A percentile compares a stretch with the other conserved stretches of the same genome.
Conservation (phyloP, 345 rosid genomes). For the Populus tremula region DNA sequence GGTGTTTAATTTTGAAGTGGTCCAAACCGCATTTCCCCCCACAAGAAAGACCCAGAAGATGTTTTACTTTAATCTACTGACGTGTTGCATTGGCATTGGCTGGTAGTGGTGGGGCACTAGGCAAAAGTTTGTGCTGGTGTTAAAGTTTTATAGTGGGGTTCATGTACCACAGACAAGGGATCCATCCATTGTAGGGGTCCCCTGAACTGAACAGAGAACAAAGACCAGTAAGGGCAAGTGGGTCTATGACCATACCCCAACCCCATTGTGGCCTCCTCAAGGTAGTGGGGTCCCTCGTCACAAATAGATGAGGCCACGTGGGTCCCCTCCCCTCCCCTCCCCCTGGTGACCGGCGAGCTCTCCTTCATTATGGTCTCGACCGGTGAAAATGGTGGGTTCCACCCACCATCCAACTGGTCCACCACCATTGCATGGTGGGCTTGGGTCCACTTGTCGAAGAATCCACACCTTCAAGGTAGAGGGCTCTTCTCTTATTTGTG, state of each 20-base stretch:
- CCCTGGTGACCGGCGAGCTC: background rate
- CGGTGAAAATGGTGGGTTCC: conserved; percentile 33
- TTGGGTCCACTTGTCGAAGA: conserved; percentile 13
- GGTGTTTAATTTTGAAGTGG: background rate
- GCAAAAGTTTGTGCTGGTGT: background rate
- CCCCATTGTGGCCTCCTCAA: background rate
- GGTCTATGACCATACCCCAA: conserved; percentile 15
- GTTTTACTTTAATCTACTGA: background rate
- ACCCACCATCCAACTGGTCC: conserved; percentile 22
- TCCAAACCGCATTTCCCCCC: background rate
- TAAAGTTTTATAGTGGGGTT: background rate
- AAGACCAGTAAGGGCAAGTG: conserved; percentile 29
- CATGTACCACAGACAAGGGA: background rate
- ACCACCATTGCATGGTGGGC: background rate
- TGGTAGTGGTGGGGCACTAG: background rate
- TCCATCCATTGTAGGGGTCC: background rate
- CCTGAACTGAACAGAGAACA: background rate
- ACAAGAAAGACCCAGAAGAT: background rate
- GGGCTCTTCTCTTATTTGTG: background rate
- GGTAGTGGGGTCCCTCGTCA: conserved; percentile 14
- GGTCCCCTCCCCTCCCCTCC: conserved; percentile 3
- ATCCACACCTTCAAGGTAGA: background rate
- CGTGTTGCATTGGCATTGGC: background rate
- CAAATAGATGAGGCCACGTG: background rate
- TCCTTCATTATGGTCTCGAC: background rate